Percentiles rank a stretch among this genome's conserved stretches.
Conservation (phyloP, 768 basidiomycete species). For the Lactarius pseudohatsudake region DNA sequence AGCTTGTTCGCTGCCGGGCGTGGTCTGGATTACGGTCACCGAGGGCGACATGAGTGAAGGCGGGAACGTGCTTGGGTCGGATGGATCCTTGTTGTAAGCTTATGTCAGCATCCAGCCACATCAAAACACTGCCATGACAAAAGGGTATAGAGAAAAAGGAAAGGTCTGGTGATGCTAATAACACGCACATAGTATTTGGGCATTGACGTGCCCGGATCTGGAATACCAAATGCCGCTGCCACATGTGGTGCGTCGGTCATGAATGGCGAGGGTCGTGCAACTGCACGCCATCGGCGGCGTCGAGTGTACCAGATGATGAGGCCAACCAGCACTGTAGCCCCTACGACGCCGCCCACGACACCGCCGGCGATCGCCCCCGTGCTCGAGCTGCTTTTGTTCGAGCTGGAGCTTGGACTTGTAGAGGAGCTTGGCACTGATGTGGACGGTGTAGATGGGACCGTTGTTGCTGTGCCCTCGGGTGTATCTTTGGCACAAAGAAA, state of each 20-base stretch:
- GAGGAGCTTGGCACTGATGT: not conserved
- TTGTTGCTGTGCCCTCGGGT: not conserved
- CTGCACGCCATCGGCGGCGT: not conserved
- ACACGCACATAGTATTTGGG: constrained; percentile 17
- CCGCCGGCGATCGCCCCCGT: constrained; percentile 5
- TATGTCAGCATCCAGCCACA: not conserved
- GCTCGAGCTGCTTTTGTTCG: not conserved
- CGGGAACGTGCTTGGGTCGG: constrained; percentile 13
- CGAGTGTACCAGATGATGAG: constrained; percentile 3
- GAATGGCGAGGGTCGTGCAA: constrained; percentile 10
- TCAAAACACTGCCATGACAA: not conserved
- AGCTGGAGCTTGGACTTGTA: not conserved
- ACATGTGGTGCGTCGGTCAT: not conserved
- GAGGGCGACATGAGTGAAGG: not conserved
- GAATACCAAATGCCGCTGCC: constrained; percentile 3
- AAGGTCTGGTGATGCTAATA: not conserved
- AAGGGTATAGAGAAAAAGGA: not conserved
- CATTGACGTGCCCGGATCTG: not conserved
- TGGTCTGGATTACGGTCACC: not conserved
- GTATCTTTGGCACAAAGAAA: not conserved
- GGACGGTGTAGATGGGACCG: not conserved
- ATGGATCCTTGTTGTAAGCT: not conserved
- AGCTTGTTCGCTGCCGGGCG: not conserved
- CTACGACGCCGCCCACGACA: constrained; percentile 4
- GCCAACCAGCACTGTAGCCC: not conserved